Base-by-base conservation (phyloP, 2,329 filamentous ascomycete genomes). In the Apiospora pterosperma region DNA sequence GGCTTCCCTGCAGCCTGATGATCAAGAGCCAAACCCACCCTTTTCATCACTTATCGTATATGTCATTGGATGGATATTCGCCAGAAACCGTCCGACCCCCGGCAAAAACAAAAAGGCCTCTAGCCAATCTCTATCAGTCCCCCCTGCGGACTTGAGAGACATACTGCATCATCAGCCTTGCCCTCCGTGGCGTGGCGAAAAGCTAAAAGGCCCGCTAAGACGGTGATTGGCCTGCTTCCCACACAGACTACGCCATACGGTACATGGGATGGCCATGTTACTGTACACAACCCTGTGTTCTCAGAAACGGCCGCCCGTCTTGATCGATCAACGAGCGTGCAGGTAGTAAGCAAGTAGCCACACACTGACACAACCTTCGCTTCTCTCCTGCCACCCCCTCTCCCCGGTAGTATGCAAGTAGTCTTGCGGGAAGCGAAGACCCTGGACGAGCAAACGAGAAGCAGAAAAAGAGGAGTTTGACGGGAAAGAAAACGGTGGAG, bases 141-240 rank as follows among this genome's bases (percentile, higher is more conserved):
- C 36, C 44, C 44, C 44, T 31, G 23, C 38, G 52, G 44, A 36
- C 52, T 63, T 64, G 62, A 64, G 67, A 67, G 67, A 62, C 64
- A 66, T 61, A 66, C 67, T 69, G 69, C 73, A 71, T 75, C 72
- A 75, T 73, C 70, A 70, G 68, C 72, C 69, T 69, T 71, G 69
- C 62, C 66, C 66, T 55, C 28, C 48, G 28, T 34, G 48, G 16
- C 48, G 70, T 74, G 72, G 72, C 48, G 48, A 52, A 62, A 69
- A 67, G 64, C 68, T 66, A 65, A 68, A 12, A 19, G 65, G 67
- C 61, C 68, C 59, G 38, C 61, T 52, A 58, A 68, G 68, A 59
- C 28, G 19, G 36, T 70, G 66, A 75, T 75, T 74, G 72, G 72
- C 65, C 58, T 59, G 63, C 61, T 42, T 63, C 63, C 48, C 67